Conservation (phyloP, 495 filamentous ascomycete genomes). For the Penicillium cataractarum region DNA sequence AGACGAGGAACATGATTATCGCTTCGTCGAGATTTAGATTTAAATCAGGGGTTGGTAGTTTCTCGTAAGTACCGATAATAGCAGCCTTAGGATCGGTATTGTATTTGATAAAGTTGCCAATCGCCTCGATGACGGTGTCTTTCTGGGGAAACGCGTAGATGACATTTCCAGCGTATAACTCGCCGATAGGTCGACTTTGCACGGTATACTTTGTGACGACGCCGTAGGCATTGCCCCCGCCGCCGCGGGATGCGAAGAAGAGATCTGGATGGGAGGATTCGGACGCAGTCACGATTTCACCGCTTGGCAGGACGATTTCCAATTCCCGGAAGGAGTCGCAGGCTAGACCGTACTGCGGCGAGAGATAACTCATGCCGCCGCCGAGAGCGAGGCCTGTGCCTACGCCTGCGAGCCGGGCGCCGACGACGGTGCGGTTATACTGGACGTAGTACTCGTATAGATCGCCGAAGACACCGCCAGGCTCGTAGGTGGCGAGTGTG, state of each 20-base stretch:
- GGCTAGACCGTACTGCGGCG: constrained; percentile 42
- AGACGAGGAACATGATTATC: constrained; percentile 43
- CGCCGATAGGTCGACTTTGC: constrained; percentile 29
- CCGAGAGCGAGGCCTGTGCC: constrained; percentile 39
- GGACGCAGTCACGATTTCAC: constrained; percentile 51
- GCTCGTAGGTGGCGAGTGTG: constrained; percentile 37
- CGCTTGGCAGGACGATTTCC: constrained; percentile 56
- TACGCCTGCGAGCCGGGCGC: constrained; percentile 36
- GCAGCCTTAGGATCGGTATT: constrained; percentile 39
- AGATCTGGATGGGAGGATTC: constrained; percentile 55
- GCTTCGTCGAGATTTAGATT: constrained; percentile 34
- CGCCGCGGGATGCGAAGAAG: constrained; percentile 60
- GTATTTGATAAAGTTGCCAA: constrained; percentile 36
- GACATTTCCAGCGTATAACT: constrained; percentile 37
- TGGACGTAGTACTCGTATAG: constrained; percentile 35
- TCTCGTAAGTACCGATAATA: constrained; percentile 39
- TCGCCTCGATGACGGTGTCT: constrained; percentile 29
- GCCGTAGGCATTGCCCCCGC: constrained; percentile 54
- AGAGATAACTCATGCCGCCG: constrained; percentile 41
- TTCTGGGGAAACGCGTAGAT: constrained; percentile 33
- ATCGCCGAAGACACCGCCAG: constrained; percentile 37
- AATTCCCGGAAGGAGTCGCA: constrained; percentile 39
- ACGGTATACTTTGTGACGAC: constrained; percentile 45
- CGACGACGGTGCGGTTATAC: constrained; percentile 38
- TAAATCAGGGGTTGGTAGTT: constrained; percentile 28